Conservation (phyloP, 2,329 filamentous ascomycete genomes). For the Monascus ruber region DNA sequence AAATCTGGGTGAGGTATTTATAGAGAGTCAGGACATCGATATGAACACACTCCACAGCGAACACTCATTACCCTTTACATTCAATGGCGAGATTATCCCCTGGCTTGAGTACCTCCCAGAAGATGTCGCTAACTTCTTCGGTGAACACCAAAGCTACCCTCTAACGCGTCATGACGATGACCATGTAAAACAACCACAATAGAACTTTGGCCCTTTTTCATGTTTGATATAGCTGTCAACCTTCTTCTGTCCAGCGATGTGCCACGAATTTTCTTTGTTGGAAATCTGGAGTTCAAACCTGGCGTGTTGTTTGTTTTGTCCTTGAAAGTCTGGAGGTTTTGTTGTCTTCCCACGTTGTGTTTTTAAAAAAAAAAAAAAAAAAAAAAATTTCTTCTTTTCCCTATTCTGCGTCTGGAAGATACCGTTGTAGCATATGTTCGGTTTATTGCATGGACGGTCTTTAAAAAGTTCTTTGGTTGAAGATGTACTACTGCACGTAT, state of each 20-base stretch:
- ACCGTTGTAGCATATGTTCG: too few relatives aligned
- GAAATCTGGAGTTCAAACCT: too few relatives aligned
- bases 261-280: too few relatives aligned
- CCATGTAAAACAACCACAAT: slow-evolving; percentile 8
- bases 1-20: slow-evolving; percentile 44
- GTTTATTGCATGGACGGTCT: too few relatives aligned
- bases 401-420: too few relatives aligned
- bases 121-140: slow-evolving; percentile 50
- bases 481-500: too few relatives aligned
- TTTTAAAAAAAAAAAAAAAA: too few relatives aligned
- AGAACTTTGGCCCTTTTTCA: slow-evolving; percentile 5
- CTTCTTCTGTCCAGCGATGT: background rate
- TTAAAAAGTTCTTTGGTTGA: too few relatives aligned
- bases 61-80: slow-evolving; percentile 26
- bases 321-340: too few relatives aligned
- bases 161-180: slow-evolving; percentile 20
- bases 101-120: slow-evolving; percentile 65
- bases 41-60: slow-evolving; percentile 49
- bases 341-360: too few relatives aligned
- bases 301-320: too few relatives aligned
- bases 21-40: slow-evolving; percentile 67
- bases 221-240: background rate
- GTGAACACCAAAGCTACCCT: slow-evolving; percentile 24
- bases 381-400: too few relatives aligned
- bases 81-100: slow-evolving; percentile 52